Evolutionary conservation across 2,329 filamentous ascomycete genomes (phyloP).

Genomic region (Colletotrichum zoysiae): DNA sequence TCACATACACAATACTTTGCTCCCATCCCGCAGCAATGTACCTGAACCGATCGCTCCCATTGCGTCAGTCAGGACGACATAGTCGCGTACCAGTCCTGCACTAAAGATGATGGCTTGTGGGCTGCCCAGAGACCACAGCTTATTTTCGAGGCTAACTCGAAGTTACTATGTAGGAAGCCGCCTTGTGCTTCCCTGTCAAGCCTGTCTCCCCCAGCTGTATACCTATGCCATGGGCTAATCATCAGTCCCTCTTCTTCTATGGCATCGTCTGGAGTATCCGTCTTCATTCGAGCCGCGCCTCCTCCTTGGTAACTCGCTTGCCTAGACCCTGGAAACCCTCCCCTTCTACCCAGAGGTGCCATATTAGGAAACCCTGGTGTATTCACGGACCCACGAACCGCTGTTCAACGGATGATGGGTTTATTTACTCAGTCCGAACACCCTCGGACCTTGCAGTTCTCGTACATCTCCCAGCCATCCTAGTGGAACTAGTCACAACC

Average conservation of each 20-base stretch:
- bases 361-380: neutral
- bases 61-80: neutral
- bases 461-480: conserved; percentile 10
- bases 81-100: neutral
- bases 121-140: neutral
- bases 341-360: neutral
- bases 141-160: neutral
- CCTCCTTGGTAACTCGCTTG: neutral
- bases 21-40: neutral
- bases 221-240: neutral
- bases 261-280: neutral
- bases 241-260: neutral
- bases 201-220: neutral
- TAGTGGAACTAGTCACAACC: conserved; percentile 14
- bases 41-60: neutral
- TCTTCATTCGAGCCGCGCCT: neutral
- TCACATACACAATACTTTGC: neutral
- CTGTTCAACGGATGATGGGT: conserved; percentile 11
- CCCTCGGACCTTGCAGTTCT: conserved; percentile 9
- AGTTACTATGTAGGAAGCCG: neutral
- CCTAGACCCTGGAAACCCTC: neutral
- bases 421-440: neutral
- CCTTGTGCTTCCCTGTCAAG: conserved; percentile 20
- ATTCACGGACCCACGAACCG: neutral
- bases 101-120: neutral